Percentiles rank a stretch among this genome's conserved stretches.
Conservation (phyloP, 495 filamentous ascomycete genomes). For the Podospora pseudoanserina region DNA sequence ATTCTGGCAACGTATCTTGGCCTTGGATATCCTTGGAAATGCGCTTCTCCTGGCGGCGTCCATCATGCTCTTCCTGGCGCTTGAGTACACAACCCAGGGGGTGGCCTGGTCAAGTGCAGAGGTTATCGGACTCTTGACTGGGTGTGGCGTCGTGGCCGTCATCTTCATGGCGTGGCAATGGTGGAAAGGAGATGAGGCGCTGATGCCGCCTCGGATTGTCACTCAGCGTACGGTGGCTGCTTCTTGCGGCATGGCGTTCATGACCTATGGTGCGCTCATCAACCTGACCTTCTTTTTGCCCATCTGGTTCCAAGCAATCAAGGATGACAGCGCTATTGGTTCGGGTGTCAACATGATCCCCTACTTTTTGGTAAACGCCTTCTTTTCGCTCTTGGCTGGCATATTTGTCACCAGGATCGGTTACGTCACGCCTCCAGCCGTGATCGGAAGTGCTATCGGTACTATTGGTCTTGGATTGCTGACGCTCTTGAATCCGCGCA, state of each 20-base stretch:
- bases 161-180: slow-evolving; percentile 21
- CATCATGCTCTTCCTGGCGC: slow-evolving; percentile 45
- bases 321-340: slow-evolving; percentile 56
- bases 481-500: slow-evolving; percentile 54
- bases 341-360: slow-evolving; percentile 70
- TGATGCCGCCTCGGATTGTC: slow-evolving; percentile 32
- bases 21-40: slow-evolving; percentile 47
- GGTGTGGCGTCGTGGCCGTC: slow-evolving; percentile 39
- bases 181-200: slow-evolving; percentile 31
- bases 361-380: slow-evolving; percentile 56
- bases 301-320: slow-evolving; percentile 71
- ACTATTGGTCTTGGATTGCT: slow-evolving; percentile 61
- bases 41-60: slow-evolving; percentile 44
- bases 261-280: slow-evolving; percentile 36
- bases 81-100: slow-evolving; percentile 47
- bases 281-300: slow-evolving; percentile 56
- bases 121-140: slow-evolving; percentile 34
- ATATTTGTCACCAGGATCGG: slow-evolving; percentile 24
- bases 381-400: slow-evolving; percentile 54
- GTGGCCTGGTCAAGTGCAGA: slow-evolving; percentile 41
- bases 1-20: slow-evolving; percentile 31
- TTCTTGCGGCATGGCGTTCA: slow-evolving; percentile 41
- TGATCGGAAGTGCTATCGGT: slow-evolving; percentile 50
- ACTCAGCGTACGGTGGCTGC: slow-evolving; percentile 61
- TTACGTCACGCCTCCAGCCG: slow-evolving; percentile 51